phyloP scores from a whole-genome alignment of 2,329 filamentous ascomycete species.

The Cladophialophora chaetospira region DNA sequence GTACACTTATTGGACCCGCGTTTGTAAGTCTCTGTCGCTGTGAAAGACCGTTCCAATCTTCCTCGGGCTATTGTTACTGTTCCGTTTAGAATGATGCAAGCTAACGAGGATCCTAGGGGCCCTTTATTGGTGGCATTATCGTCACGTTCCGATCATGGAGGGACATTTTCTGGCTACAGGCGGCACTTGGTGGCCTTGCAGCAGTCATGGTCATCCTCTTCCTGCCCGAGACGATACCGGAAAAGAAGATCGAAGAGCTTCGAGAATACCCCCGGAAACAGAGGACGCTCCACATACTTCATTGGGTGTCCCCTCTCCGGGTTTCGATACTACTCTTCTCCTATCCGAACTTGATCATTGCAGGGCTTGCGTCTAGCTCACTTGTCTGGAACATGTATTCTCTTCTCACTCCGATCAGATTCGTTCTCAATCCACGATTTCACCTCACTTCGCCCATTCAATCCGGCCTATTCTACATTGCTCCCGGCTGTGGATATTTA shows the following conservation, averaged over 20 bases:
- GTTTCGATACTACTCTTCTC: slow-evolving; percentile 63
- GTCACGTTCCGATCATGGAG: slow-evolving; percentile 74
- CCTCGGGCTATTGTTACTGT: no score
- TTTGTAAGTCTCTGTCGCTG: no score
- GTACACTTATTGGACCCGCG: slow-evolving; percentile 71
- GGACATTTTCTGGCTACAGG: slow-evolving; percentile 76
- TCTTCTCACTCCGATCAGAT: slow-evolving; percentile 69
- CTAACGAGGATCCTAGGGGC: no score
- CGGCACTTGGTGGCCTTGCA: slow-evolving; percentile 64
- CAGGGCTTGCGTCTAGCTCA: slow-evolving; percentile 61
- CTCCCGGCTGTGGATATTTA: slow-evolving; percentile 70
- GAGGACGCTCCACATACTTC: slow-evolving; percentile 56
- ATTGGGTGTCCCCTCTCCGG: slow-evolving; percentile 67
- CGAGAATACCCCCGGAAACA: slow-evolving; percentile 53
- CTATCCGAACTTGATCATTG: slow-evolving; percentile 69
- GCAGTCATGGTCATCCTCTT: slow-evolving; percentile 64
- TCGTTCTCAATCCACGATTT: slow-evolving; percentile 74
- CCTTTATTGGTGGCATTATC: slow-evolving; percentile 72
- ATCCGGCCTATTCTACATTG: slow-evolving; percentile 72
- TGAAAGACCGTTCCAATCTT: no score
- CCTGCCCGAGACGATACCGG: slow-evolving; percentile 72
- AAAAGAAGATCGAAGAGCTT: slow-evolving; percentile 64
- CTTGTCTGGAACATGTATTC: slow-evolving; percentile 77
- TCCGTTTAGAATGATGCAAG: no score
- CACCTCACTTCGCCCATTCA: slow-evolving; percentile 66